phyloP scores from a whole-genome alignment of 306 rosid species.

The Inga laurina region DNA sequence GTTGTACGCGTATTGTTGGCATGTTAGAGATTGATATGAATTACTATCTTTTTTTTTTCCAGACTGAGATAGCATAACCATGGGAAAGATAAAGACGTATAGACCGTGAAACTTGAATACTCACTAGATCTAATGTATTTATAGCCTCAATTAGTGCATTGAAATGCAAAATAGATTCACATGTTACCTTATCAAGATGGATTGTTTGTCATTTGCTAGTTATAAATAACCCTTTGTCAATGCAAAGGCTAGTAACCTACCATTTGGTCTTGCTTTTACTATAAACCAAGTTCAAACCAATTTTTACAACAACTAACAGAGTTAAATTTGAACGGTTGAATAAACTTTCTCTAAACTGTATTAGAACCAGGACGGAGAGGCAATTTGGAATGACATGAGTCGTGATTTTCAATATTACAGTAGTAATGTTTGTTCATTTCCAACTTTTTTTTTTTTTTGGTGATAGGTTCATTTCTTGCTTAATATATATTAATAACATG shows the following conservation, averaged over 20 bases:
- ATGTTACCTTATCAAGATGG: neutral
- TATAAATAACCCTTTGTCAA: neutral
- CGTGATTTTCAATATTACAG: neutral
- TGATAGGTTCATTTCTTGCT: too few species aligned
- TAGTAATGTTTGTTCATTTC: neutral
- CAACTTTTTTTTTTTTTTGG: neutral
- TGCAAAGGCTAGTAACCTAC: neutral
- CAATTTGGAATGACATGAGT: neutral
- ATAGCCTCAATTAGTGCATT: neutral
- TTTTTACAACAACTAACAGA: constrained; percentile 5
- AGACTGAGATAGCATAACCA: neutral
- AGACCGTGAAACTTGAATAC: neutral
- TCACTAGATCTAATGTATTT: neutral
- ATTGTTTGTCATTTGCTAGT: neutral
- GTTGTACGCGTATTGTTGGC: neutral
- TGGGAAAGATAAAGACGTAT: neutral
- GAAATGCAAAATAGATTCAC: neutral
- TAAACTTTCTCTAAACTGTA: neutral
- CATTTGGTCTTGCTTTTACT: neutral
- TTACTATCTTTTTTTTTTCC: neutral
- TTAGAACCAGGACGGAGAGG: neutral
- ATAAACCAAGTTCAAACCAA: neutral
- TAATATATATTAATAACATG: neutral
- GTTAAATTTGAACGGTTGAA: neutral
- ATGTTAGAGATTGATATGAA: neutral